Evolutionary conservation across 2,329 filamentous ascomycete species (phyloP).

Genomic region (Tolypocladium album): DNA sequence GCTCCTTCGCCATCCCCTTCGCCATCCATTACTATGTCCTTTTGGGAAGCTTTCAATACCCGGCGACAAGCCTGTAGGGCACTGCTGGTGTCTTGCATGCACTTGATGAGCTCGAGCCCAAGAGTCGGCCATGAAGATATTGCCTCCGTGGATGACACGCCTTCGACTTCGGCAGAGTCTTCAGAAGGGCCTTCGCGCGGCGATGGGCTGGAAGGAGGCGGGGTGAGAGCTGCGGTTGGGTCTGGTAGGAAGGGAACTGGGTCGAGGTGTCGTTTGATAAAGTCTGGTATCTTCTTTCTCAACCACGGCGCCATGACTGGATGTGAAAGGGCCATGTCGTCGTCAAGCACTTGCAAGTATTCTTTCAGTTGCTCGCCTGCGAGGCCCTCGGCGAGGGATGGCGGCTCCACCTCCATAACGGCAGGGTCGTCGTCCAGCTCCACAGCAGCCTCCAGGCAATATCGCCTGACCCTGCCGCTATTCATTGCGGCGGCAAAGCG

Average conservation of each 20-base stretch:
- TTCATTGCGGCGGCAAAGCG: constrained; percentile 48
- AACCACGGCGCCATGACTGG: constrained; percentile 49
- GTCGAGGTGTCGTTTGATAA: constrained; percentile 45
- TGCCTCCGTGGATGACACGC: constrained; percentile 3
- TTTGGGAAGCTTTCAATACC: constrained; percentile 13
- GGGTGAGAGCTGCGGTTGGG: constrained; percentile 28
- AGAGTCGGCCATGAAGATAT: constrained; percentile 22
- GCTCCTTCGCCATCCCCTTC: constrained; percentile 8
- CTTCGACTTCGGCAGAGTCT: background rate
- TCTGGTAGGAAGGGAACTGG: constrained; percentile 53
- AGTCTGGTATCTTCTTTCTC: constrained; percentile 37
- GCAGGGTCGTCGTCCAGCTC: constrained; percentile 58
- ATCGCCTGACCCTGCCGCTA: constrained; percentile 46
- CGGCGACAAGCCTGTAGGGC: constrained; percentile 19
- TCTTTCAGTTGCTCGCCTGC: constrained; percentile 52
- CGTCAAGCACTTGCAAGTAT: constrained; percentile 40
- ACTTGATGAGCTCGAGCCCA: constrained; percentile 21
- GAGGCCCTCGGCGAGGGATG: constrained; percentile 51
- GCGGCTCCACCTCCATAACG: constrained; percentile 49
- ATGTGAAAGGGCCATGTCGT: constrained; percentile 47
- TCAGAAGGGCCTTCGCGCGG: background rate
- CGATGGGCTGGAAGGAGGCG: constrained; percentile 11
- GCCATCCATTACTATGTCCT: constrained; percentile 14
- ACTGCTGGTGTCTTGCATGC: constrained; percentile 15
- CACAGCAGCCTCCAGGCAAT: constrained; percentile 55